phyloP scores from a whole-genome alignment of 2,329 filamentous ascomycete species.

The Fusarium sp. region DNA sequence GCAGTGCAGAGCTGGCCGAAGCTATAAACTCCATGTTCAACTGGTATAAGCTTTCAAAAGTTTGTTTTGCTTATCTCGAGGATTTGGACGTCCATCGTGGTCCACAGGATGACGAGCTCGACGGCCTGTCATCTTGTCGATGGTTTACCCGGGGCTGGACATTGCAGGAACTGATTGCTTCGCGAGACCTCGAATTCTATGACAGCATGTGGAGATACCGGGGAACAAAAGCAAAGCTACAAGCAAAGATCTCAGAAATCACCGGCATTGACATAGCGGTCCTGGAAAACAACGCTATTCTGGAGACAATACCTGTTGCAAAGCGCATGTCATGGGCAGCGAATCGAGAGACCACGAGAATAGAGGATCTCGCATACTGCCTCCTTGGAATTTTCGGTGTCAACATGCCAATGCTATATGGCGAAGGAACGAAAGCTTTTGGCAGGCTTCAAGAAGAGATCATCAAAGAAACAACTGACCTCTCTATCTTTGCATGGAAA shows the following conservation, averaged over 20 bases:
- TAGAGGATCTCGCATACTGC: slow-evolving; percentile 14
- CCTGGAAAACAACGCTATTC: background rate
- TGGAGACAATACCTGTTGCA: background rate
- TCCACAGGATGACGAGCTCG: accelerated
- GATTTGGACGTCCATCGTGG: background rate
- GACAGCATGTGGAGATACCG: background rate
- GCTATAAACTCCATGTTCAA: slow-evolving; percentile 5
- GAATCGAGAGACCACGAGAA: background rate
- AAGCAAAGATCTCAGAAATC: background rate
- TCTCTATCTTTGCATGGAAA: slow-evolving; percentile 19
- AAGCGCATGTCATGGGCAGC: slow-evolving; percentile 19
- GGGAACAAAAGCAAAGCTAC: background rate
- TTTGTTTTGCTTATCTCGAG: slow-evolving; percentile 2
- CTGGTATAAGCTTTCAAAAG: background rate
- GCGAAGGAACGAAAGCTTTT: slow-evolving; percentile 6
- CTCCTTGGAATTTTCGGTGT: slow-evolving; percentile 7
- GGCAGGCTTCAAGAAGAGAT: slow-evolving; percentile 18
- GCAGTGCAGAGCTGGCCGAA: slow-evolving; percentile 2
- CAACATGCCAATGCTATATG: slow-evolving; percentile 18
- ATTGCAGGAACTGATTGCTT: slow-evolving; percentile 4
- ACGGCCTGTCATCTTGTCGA: background rate
- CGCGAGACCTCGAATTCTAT: background rate
- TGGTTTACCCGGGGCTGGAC: slow-evolving; percentile 14
- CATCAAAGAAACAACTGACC: slow-evolving; percentile 6
- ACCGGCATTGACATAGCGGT: background rate